Evolutionary conservation across 257 asterid genomes (phyloP), one percentile per base, ranked within the genome.

Genomic region (Solanum appendiculatum): DNA sequence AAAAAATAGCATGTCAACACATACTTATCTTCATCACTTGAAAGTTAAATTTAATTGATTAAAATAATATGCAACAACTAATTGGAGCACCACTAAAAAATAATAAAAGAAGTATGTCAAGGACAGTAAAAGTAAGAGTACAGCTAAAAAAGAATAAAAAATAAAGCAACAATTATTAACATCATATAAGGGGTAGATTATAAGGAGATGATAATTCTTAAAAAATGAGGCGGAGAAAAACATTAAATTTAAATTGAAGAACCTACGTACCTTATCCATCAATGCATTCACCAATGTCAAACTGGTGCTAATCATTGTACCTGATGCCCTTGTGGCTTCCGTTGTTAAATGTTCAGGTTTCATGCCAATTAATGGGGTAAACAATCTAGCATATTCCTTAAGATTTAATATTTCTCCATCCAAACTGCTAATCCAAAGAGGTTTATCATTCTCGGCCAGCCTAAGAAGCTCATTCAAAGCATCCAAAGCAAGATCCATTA

Each of bases 301-400:
- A 70, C 94, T 86, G 86, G 87, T 88, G 88, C 86, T 86, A 77
- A 87, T 90, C 34, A 54, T n/a, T 48, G 16, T 46, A 46, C 54
- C 18, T 2, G 11, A 54, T 2, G 63, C 1, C 25, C 63, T 54
- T 54, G 25, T 54, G 63, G 25, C 11, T 54, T 54, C 11, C 25
- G 1, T 54, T 54, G 63, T 7, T 83, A 94, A 91, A 88, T 91
- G 85, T 46, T 68, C 51, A 0, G 96, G 95, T 90, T 87, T 93
- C 56, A 60, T 86, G 13, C 97, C 96, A 27, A 91, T 78, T 90
- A 94, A 92, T 87, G 93, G 94, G 6, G 91, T 88, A 83, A 93
- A 93, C 56, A 91, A 29, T 87, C 91, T 92, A 4, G 87, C 39
- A 54, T 95, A 96, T 89, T 96, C 99, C 42, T 92, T 96, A 66